Conservation (phyloP, 306 rosid species). For the Vigna radiata region DNA sequence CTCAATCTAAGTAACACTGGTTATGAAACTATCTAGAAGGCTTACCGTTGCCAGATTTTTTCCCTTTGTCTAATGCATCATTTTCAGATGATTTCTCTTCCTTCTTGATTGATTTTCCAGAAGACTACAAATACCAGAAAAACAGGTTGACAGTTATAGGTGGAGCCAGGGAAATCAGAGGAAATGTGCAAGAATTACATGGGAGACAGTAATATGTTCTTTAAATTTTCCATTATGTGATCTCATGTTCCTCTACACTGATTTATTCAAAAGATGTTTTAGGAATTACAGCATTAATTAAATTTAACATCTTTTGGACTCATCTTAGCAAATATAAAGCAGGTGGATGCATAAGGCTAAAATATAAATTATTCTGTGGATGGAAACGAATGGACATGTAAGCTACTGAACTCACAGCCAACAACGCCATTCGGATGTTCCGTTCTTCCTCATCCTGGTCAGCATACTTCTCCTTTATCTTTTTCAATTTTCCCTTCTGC, state of each 20-base stretch:
- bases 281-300: conserved; percentile 19
- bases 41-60: conserved; percentile 60
- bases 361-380: background rate
- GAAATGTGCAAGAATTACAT: conserved; percentile 38
- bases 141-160: conserved; percentile 31
- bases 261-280: conserved; percentile 9
- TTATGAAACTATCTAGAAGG: conserved; percentile 37
- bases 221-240: conserved; percentile 9
- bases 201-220: conserved; percentile 13
- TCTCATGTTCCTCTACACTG: conserved; percentile 9
- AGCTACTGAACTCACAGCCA: conserved; percentile 80
- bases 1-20: conserved; percentile 22
- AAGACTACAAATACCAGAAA: conserved; percentile 67
- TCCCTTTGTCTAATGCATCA: conserved; percentile 52
- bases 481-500: conserved; percentile 84
- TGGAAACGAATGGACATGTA: conserved; percentile 13
- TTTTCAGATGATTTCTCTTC: conserved; percentile 54
- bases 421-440: conserved; percentile 89
- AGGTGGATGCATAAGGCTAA: conserved; percentile 23
- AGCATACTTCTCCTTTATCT: conserved; percentile 95
- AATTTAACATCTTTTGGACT: conserved; percentile 9
- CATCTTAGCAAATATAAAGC: conserved; percentile 31
- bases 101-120: conserved; percentile 75
- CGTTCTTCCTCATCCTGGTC: conserved; percentile 99
- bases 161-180: conserved; percentile 1